Evolutionary conservation across 768 basidiomycete species (phyloP), one percentile per base, ranked within the genome.

Genomic region (Candolleomyces eurysporus): DNA sequence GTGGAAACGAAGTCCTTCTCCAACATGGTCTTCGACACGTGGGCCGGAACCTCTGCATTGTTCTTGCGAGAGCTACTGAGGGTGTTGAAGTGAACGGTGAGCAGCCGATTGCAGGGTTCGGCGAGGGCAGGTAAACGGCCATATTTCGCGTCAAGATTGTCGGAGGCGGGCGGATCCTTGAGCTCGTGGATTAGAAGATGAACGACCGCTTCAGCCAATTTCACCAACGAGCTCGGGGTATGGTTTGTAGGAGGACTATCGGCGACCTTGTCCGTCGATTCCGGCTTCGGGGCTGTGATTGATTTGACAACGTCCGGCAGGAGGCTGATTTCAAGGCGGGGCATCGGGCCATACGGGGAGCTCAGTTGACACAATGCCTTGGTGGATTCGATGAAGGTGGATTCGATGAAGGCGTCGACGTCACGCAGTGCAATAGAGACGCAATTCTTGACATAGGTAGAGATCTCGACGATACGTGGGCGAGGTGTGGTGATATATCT

Each of bases 11-110:
- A 96, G 70, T 92, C 92, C 79, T 98, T 98, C 80, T 99, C 97
- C 55, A 99, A 76, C 97, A 99, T 98, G 64, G 96, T 84, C 77
- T 98, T 98, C 21, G 96, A 94, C 57, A 98, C 84, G 63, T 97
- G 96, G 8, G 94, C 89, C 4, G 90, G 89, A n/a, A 82, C 82
- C 54, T 94, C 96, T 50, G 86, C 87, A 60, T 82, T 79, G 45
- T 80, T 78, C 64, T 82, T 86, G 49, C 86, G 73, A 31, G 42
- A 17, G 40, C 69, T 78, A 58, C 84, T 82, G 40, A 76, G 72
- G 6, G 77, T 77, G 61, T 84, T 88, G 73, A 90, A 87, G 31
- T 90, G 85, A 22, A 91, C 89, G 2, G 89, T 91, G 59, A 99
- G 79, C 39, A 99, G 78, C 9, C 94, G 90, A 73, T 92, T 85